Evolutionary conservation across 2,329 filamentous ascomycete genomes (phyloP).

Genomic region (Curvularia sp.): DNA sequence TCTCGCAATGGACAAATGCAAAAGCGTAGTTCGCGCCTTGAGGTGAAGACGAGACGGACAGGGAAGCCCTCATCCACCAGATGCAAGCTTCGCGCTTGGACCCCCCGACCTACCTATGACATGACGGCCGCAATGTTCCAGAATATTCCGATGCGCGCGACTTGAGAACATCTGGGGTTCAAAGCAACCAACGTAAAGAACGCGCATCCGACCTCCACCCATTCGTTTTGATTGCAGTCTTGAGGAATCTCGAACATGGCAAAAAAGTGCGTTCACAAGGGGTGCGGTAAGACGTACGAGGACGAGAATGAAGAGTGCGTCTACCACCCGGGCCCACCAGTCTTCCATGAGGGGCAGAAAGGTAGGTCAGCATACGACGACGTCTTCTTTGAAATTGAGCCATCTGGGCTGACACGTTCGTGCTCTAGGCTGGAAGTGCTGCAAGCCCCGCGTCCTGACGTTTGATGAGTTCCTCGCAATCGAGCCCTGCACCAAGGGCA

Average conservation of each 20-base stretch:
- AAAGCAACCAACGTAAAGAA: slow-evolving; percentile 12
- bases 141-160: slow-evolving; percentile 44
- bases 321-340: slow-evolving; percentile 91
- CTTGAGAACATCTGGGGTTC: slow-evolving; percentile 23
- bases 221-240: slow-evolving; percentile 5
- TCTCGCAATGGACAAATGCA: background rate
- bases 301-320: slow-evolving; percentile 83
- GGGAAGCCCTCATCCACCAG: slow-evolving; percentile 10
- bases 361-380: slow-evolving; percentile 60
- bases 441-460: slow-evolving; percentile 93
- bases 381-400: background rate
- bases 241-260: slow-evolving; percentile 59
- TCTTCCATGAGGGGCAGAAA: slow-evolving; percentile 97
- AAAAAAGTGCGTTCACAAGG: slow-evolving; percentile 93
- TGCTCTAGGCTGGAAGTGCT: slow-evolving; percentile 93
- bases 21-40: background rate
- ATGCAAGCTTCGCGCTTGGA: slow-evolving; percentile 23
- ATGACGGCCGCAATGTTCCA: slow-evolving; percentile 40
- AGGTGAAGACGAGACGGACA: background rate
- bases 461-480: slow-evolving; percentile 98
- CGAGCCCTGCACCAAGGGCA: slow-evolving; percentile 88
- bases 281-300: slow-evolving; percentile 87
- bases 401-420: slow-evolving; percentile 8
- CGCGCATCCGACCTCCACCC: slow-evolving; percentile 17
- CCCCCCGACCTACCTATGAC: slow-evolving; percentile 32